Conservation (phyloP, 176 grass and related monocot genomes). For the Themeda triandra region DNA sequence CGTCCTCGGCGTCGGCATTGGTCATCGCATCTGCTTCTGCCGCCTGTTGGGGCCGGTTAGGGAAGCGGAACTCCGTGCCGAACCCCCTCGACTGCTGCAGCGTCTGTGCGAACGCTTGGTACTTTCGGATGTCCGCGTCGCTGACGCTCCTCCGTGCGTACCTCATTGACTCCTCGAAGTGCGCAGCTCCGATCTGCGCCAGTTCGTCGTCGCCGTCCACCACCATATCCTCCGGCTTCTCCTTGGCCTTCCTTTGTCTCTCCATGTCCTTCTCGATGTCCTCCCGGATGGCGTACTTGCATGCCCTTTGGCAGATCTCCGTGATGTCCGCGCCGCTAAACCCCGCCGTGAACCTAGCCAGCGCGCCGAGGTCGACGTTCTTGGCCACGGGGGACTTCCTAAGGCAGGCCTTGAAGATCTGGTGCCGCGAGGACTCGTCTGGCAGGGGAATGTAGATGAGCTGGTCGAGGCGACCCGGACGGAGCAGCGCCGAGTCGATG, state of each 20-base stretch:
- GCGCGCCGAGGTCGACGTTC: constrained; percentile 44
- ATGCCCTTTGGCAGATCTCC: neutral
- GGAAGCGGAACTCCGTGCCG: neutral
- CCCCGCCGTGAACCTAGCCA: constrained; percentile 48
- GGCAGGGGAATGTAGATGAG: constrained; percentile 68
- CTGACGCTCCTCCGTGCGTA: neutral
- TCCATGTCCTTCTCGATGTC: constrained; percentile 59
- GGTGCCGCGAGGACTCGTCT: constrained; percentile 46
- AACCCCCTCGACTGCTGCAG: neutral
- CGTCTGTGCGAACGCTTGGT: neutral
- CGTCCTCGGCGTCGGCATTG: neutral
- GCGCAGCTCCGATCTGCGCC: neutral
- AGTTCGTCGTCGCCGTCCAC: constrained; percentile 32
- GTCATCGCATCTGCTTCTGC: no score
- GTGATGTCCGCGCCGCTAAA: constrained; percentile 26
- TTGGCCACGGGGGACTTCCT: constrained; percentile 47
- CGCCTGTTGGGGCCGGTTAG: neutral
- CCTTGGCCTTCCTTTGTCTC: constrained; percentile 10
- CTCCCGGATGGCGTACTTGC: constrained; percentile 17
- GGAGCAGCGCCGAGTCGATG: constrained; percentile 52
- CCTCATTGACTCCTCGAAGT: neutral
- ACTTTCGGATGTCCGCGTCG: neutral
- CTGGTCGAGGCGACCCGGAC: constrained; percentile 60
- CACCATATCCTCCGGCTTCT: constrained; percentile 29
- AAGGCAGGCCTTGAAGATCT: constrained; percentile 60